Evolutionary conservation across 345 rosid species (phyloP).

Genomic region (Sisymbrium irio): DNA sequence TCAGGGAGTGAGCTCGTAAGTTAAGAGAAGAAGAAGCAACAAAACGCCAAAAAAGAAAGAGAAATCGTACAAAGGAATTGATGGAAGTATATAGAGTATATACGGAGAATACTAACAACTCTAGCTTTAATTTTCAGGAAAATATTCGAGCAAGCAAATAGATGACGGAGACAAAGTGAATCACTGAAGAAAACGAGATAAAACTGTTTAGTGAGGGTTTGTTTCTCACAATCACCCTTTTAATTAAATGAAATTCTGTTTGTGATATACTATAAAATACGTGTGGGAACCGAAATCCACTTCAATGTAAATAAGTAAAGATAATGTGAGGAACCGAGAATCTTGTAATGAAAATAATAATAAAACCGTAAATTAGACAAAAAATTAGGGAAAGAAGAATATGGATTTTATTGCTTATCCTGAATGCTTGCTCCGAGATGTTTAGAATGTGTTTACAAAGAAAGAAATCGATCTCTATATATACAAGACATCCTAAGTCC

Average conservation of each 20-base stretch:
- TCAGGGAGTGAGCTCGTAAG: constrained; percentile 49
- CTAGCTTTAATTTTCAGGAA: constrained; percentile 44
- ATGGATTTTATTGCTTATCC: too few relatives aligned
- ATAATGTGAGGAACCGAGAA: too few relatives aligned
- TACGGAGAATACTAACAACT: not conserved
- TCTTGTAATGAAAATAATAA: too few relatives aligned
- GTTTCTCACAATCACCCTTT: constrained; percentile 8
- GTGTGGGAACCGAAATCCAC: too few relatives aligned
- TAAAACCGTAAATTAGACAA: too few relatives aligned
- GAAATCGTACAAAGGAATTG: constrained; percentile 54
- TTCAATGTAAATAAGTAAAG: too few relatives aligned
- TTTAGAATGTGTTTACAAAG: too few relatives aligned
- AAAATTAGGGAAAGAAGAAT: too few relatives aligned
- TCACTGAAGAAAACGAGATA: constrained; percentile 70
- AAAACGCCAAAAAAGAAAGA: constrained; percentile 45
- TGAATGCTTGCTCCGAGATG: too few relatives aligned
- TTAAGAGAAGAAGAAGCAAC: constrained; percentile 53
- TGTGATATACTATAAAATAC: not conserved
- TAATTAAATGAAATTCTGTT: not conserved
- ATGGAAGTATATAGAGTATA: not conserved
- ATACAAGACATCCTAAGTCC: too few relatives aligned
- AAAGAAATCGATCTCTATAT: too few relatives aligned
- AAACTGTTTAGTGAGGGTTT: constrained; percentile 44
- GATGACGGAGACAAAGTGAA: constrained; percentile 49
- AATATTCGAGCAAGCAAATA: constrained; percentile 69